Conservation (phyloP, 371 early-diverging fungal genomes). For the Actinomortierella wolfii region DNA sequence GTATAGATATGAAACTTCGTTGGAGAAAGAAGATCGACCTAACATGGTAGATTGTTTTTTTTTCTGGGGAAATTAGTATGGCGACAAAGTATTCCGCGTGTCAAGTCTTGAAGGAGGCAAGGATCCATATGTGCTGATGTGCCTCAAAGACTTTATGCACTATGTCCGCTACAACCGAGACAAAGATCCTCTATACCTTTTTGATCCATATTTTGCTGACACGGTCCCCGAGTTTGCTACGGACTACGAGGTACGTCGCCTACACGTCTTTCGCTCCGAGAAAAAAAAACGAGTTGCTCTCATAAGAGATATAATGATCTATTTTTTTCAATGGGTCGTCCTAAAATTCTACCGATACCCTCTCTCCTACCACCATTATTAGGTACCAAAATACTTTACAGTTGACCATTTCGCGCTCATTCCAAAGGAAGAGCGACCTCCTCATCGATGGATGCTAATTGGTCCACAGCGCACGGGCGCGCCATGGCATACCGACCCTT, state of each 20-base stretch:
- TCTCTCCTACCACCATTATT: too few relatives aligned
- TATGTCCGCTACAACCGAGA: slow-evolving; percentile 37
- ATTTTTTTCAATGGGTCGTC: too few relatives aligned
- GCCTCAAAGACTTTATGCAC: slow-evolving; percentile 31
- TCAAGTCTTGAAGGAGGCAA: slow-evolving; percentile 37
- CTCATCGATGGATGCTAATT: slow-evolving; percentile 46
- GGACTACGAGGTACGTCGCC: slow-evolving; percentile 25
- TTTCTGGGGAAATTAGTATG: slow-evolving; percentile 15
- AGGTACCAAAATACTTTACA: slow-evolving; percentile 47
- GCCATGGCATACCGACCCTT: slow-evolving; percentile 46
- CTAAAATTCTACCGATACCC: too few relatives aligned
- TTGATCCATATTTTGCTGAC: slow-evolving; percentile 43
- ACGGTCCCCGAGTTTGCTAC: slow-evolving; percentile 27
- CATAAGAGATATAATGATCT: not conserved
- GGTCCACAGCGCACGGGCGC: slow-evolving; percentile 45
- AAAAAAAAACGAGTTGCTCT: not conserved
- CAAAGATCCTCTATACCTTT: slow-evolving; percentile 43
- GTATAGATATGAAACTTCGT: too few relatives aligned
- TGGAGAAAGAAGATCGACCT: not conserved
- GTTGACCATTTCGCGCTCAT: slow-evolving; percentile 38
- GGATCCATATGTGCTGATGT: slow-evolving; percentile 20
- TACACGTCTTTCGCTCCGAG: not conserved
- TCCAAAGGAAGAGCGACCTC: slow-evolving; percentile 22
- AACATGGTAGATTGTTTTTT: not conserved
- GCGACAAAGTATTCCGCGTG: slow-evolving; percentile 31